These are phyloP conservation scores for Mycena filopes DNA, from an alignment of 768 basidiomycete species.

Conservation along the genomic window DNA sequence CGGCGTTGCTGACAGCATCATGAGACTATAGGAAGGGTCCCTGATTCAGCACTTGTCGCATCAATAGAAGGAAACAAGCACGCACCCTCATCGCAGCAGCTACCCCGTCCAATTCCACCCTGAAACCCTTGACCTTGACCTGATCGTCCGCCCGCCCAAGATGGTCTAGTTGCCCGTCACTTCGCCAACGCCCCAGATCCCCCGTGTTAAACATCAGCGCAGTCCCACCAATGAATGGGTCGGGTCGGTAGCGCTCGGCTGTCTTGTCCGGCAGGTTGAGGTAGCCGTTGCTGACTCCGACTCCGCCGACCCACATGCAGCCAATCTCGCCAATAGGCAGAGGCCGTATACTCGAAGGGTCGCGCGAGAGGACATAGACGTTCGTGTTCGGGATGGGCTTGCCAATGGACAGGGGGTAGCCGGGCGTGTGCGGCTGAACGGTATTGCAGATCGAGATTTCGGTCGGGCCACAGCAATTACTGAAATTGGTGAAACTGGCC, in stretches of 20 bases:
- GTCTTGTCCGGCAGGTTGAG: conserved; percentile 46
- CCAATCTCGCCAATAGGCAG: conserved; percentile 52
- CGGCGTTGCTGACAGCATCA: conserved; percentile 46
- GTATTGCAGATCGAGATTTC: conserved; percentile 62
- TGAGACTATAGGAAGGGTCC: conserved; percentile 38
- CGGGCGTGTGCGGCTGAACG: conserved; percentile 49
- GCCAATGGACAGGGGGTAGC: conserved; percentile 51
- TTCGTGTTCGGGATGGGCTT: conserved; percentile 56
- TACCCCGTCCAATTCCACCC: conserved; percentile 62
- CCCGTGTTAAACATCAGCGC: conserved; percentile 62
- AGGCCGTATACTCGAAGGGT: conserved; percentile 46
- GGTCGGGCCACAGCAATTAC: conserved; percentile 58
- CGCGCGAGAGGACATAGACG: conserved; percentile 51
- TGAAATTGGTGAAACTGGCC: conserved; percentile 41
- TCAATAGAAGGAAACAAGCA: background rate
- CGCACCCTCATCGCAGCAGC: conserved; percentile 54
- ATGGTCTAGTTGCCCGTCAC: conserved; percentile 45
- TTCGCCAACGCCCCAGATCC: conserved; percentile 45
- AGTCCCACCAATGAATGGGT: conserved; percentile 52
- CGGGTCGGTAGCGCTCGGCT: conserved; percentile 51
- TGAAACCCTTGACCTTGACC: conserved; percentile 63
- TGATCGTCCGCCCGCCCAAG: conserved; percentile 55
- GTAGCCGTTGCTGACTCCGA: conserved; percentile 42
- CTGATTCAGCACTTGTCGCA: background rate
- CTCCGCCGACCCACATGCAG: conserved; percentile 60